Conservation (phyloP, 73 alveolate genomes). For the Paramecium bursaria region DNA sequence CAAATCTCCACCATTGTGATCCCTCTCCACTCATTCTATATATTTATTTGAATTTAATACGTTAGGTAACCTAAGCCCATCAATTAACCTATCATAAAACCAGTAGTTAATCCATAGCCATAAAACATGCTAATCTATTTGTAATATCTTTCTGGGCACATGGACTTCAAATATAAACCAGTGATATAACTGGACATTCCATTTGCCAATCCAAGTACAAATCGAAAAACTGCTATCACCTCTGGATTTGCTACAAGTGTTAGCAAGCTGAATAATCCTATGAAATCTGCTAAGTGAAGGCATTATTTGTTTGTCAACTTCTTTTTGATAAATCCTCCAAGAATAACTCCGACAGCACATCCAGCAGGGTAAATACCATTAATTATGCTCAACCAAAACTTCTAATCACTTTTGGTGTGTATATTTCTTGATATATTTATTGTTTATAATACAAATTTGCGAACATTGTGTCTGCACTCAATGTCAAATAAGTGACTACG, state of each 20-base stretch:
- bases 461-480: neutral
- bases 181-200: neutral
- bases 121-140: constrained; percentile 12
- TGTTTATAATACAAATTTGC: neutral
- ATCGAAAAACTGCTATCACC: neutral
- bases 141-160: constrained; percentile 26
- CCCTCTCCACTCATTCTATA: no score
- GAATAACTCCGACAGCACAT: neutral
- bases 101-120: constrained; percentile 58
- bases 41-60: no score
- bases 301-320: neutral
- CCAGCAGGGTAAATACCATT: neutral
- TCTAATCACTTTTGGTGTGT: neutral
- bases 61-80: constrained; percentile 49
- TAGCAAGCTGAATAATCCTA: neutral
- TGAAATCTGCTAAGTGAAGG: neutral
- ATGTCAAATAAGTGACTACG: neutral
- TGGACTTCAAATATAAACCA: constrained; percentile 31
- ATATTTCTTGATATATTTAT: neutral
- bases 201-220: neutral
- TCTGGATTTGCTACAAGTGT: neutral
- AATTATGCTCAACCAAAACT: no score
- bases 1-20: constrained; percentile 58
- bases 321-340: neutral
- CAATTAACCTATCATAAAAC: constrained; percentile 40